phyloP scores from a whole-genome alignment of 2,329 filamentous ascomycete species.

The Penicillium freii region DNA sequence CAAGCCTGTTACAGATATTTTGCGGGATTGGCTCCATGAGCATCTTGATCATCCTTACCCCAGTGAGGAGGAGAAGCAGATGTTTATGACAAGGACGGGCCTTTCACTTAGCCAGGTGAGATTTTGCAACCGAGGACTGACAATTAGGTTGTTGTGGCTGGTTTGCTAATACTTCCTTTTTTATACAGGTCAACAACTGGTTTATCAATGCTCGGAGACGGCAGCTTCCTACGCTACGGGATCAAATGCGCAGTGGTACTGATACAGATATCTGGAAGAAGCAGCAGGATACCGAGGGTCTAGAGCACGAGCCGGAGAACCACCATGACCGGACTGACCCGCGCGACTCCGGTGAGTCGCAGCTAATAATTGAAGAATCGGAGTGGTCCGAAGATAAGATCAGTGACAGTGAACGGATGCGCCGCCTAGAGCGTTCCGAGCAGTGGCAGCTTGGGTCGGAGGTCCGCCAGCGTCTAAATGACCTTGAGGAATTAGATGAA shows the following conservation, averaged over 20 bases:
- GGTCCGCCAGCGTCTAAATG: too few species aligned
- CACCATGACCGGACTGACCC: too few species aligned
- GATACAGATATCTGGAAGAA: constrained; percentile 11
- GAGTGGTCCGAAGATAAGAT: too few species aligned
- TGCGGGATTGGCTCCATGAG: constrained; percentile 73
- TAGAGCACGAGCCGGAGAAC: too few species aligned
- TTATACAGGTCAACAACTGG: constrained; percentile 52
- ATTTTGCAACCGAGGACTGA: not conserved
- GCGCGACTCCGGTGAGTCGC: too few species aligned
- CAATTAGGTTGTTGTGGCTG: not conserved
- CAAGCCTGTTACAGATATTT: constrained; percentile 81
- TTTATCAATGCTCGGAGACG: constrained; percentile 53
- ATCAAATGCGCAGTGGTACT: constrained; percentile 40
- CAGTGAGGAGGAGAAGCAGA: constrained; percentile 82
- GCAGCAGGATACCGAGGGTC: too few species aligned
- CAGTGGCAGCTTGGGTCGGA: too few species aligned
- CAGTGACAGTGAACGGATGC: too few species aligned
- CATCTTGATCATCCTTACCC: constrained; percentile 81
- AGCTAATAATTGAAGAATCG: too few species aligned
- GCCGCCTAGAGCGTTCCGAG: too few species aligned
- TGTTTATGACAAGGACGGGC: constrained; percentile 71
- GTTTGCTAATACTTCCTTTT: constrained; percentile 1
- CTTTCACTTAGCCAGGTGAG: constrained; percentile 68
- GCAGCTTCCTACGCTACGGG: constrained; percentile 48
- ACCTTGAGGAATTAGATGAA: too few species aligned